Conservation (phyloP, 139 green algal genomes). For the Chloropicon primus region DNA sequence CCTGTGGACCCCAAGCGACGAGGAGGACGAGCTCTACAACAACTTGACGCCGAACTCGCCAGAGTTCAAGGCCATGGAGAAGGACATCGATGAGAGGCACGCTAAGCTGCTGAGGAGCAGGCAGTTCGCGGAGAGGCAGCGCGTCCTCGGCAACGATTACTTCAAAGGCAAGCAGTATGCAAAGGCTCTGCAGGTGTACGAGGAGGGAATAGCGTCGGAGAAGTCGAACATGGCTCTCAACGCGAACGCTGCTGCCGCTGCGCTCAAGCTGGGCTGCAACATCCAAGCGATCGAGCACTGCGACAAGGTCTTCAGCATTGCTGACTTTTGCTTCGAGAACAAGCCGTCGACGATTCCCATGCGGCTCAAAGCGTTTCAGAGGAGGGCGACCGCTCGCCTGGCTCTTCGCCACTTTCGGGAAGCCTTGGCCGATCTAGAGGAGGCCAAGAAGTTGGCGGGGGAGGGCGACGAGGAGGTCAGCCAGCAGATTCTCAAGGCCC, state of each 20-base stretch:
- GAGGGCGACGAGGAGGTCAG: not conserved
- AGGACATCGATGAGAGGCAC: slow-evolving; percentile 62
- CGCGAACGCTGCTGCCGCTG: slow-evolving; percentile 55
- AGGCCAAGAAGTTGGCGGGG: not conserved
- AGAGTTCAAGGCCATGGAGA: slow-evolving; percentile 53
- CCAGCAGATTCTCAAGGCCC: not conserved
- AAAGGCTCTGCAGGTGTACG: slow-evolving; percentile 30
- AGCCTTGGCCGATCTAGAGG: slow-evolving; percentile 1
- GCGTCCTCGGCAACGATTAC: slow-evolving; percentile 42
- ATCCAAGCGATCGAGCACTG: slow-evolving; percentile 64
- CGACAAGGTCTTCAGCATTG: slow-evolving; percentile 36
- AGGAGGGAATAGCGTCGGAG: slow-evolving; percentile 44
- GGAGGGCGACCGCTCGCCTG: not conserved
- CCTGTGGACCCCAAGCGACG: slow-evolving; percentile 61
- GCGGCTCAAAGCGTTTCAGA: slow-evolving; percentile 6
- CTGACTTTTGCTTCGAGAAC: slow-evolving; percentile 6
- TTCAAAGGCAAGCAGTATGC: slow-evolving; percentile 22
- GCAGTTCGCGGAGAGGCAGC: slow-evolving; percentile 46
- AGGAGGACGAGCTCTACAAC: slow-evolving; percentile 57
- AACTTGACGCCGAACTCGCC: slow-evolving; percentile 34
- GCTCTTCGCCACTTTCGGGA: not conserved
- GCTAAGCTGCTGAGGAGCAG: slow-evolving; percentile 49
- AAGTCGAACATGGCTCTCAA: slow-evolving; percentile 56
- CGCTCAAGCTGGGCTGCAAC: slow-evolving; percentile 51
- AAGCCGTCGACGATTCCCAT: not conserved